Evolutionary conservation across 495 filamentous ascomycete species (phyloP), one percentile per base, ranked within the genome.

Genomic region (Thermochaetoides thermophila): DNA sequence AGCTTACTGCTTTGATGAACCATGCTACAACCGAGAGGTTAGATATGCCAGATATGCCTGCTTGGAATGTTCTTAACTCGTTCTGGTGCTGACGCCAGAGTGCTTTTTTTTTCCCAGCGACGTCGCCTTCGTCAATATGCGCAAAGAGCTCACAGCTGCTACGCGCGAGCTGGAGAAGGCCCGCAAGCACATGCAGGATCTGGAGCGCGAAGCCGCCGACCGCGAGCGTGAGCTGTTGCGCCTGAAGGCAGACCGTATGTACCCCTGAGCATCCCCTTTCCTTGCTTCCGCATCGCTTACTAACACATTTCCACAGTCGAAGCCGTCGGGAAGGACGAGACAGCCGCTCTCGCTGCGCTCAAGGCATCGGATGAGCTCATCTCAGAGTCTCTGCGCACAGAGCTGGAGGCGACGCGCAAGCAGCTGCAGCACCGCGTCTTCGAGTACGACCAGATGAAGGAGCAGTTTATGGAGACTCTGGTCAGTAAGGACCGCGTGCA

Each of bases 401-500:
- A 73, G 40, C 56, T 71, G n/a, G 52, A 64, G 9, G 46, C 48
- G 3, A 61, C 64, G 27, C 58, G 64, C 37, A 55, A 38, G 32
- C 59, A 61, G 44, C 45, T 59, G 38, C 50, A 50, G 17, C 34
- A 48, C 27, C 43, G 61, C 25, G 46, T 38, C 35, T 57, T 59
- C 21, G 63, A 71, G 38, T 50, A 53, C 17, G 64, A 73, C 21
- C 49, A 53, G 26, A 62, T 67, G 47, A 64, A 61, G 52, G 56
- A 56, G 24, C 64, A 71, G 44, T 58, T 70, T 16, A 49, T 69
- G 43, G 55, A 56, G 10, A 56, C 59, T 8, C 50, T 68, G n/a
- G 48, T 72, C 17, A 57, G 60, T 29, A 71, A 71, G 47, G 65
- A 70, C 38, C 65, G 63, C 39, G 56, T 71, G 17, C 57, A 59